Base-by-base conservation (phyloP, 331 rosid species). In the Malus hybrid region DNA sequence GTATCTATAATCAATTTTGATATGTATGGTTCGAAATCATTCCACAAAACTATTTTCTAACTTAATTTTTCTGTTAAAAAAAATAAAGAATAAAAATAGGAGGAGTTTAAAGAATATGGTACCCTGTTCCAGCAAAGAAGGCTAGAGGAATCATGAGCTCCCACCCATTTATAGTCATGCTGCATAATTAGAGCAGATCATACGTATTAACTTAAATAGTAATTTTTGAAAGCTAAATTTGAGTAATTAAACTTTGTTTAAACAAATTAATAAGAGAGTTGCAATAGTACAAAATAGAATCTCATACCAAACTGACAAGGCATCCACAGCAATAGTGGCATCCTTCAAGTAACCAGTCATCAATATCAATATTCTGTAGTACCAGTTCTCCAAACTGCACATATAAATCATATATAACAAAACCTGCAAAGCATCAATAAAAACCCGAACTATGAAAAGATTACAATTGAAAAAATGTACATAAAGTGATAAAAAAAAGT, bases 381-480 rank as follows among this genome's bases (percentile, higher is more conserved):
- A 83, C 87, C 87, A 83, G 69, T 79, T 83, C 79, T 83, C 84
- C 77, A 77, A 80, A 65, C 87, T 83, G 70, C 44, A 22, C 1
- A 63, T 4, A 24, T 24, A 36, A 24, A 24, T 24, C 4, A 73
- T 12, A 42, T 2, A 73, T 6, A 42, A 44, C 34, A 10, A 10
- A 63, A 5, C 15, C 31, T 14, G 19, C 27, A 63, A 2, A 9
- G 42, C 16, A 54, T 55, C 46, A 79, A 28, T 15, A 10, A 28
- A 32, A 34, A 39, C 33, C 66, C 66, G 2, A 6, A 54, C 11
- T 2, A 3, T 10, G 24, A 31, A 59, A 16, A 18, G 5, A 65
- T 13, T 2, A 14, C 24, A 52, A 55, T 29, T 39, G 10, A 14
- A 54, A 6, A 28, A n/a, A 10, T 3, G 46, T 0, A 44, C 50